Base-by-base conservation (phyloP, 1,284 basidiomycete species). In the Bothia castanella region DNA sequence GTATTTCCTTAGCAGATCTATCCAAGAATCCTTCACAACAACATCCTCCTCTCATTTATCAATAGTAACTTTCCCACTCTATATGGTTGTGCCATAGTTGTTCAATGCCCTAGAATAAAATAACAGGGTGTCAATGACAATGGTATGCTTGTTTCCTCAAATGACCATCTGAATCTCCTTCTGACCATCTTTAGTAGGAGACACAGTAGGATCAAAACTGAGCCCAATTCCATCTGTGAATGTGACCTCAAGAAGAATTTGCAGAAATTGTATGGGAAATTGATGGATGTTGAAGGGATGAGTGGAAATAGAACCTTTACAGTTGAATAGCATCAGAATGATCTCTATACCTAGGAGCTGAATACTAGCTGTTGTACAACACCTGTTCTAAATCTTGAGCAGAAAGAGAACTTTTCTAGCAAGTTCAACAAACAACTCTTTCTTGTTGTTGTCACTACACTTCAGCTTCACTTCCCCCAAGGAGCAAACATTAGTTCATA, bases 21-120 rank as follows among this genome's bases (percentile, higher is more conserved):
- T 35, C 45, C 45, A 54, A 4, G 37, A 45, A 11, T 51, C 45
- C 20, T 54, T 51, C 0, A 54, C 21, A 16, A 54, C 25, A 2
- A 51, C 36, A 5, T 44, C 40, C 11, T 47, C 9, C n/a, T n/a
- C n/a, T n/a, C n/a, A n/a, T n/a, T n/a, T n/a, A 19, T 19, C 7
- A n/a, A 14, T 34, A n/a, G 32, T 14, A 14, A 34, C 16, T 34
- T 5, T 34, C 17, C 17, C 35, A 19, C 5, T 9, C 35, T 17
- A 36, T 8, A 36, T 20, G 17, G 17, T 19, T 19, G 35, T 36
- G 7, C 35, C 35, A 32, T 2, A 49, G 5, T 0, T 34, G 11
- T 34, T 16, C 32, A 34, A n/a, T n/a, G n/a, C n/a, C n/a, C n/a
- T n/a, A n/a, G n/a, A n/a, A n/a, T n/a, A n/a, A n/a, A n/a, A n/a